Conservation (phyloP, 164 flowering plant genomes). For the Vitis riparia region DNA sequence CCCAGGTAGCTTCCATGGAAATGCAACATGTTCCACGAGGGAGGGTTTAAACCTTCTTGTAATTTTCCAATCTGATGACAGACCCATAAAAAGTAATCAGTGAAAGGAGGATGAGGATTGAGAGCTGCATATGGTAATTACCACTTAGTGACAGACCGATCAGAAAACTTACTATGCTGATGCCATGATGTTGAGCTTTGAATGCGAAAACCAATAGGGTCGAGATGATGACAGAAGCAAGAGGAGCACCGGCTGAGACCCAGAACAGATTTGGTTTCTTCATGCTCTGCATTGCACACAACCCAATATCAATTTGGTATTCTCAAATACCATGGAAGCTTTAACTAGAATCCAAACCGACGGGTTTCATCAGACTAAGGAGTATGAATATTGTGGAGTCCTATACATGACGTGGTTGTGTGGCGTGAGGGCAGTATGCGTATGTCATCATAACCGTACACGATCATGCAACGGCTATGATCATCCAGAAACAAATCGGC, state of each 20-base stretch:
- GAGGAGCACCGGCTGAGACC: slow-evolving; percentile 97
- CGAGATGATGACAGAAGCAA: slow-evolving; percentile 71
- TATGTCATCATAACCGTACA: no score
- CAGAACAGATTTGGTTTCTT: slow-evolving; percentile 83
- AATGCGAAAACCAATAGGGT: slow-evolving; percentile 76
- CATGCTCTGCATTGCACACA: slow-evolving; percentile 52
- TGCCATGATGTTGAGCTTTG: slow-evolving; percentile 72
- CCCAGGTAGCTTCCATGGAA: slow-evolving; percentile 60
- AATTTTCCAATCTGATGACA: slow-evolving; percentile 71
- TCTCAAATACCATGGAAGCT: no score
- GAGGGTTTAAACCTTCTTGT: slow-evolving; percentile 82
- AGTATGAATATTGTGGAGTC: no score
- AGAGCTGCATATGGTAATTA: no score
- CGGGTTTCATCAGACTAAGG: no score
- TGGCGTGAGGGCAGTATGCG: no score
- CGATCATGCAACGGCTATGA: no score
- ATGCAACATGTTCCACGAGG: slow-evolving; percentile 75
- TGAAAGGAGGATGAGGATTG: no score
- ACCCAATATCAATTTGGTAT: neutral
- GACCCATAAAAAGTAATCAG: neutral
- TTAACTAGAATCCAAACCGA: no score
- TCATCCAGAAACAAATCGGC: no score
- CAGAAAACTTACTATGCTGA: slow-evolving; percentile 62
- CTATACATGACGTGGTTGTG: no score
- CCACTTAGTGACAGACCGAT: no score